phyloP scores from a whole-genome alignment of 148 eudicot species.

The Suaeda aralocaspica region DNA sequence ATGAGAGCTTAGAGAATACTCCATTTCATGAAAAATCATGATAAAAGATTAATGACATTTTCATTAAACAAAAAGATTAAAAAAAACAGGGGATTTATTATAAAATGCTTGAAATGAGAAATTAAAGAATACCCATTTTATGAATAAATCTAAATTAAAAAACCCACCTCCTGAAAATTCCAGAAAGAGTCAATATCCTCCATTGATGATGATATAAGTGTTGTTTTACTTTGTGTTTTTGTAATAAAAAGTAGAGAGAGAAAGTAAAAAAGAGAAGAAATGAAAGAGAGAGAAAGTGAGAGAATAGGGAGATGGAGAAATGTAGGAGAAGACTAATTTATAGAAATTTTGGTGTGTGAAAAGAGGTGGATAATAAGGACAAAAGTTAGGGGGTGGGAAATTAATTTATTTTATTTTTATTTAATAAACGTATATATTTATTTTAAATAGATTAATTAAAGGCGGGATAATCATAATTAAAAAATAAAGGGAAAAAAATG shows the following conservation, averaged over 20 bases:
- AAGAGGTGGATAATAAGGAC: constrained; percentile 28
- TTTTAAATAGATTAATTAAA: background rate
- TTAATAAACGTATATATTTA: background rate
- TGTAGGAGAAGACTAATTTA: constrained; percentile 34
- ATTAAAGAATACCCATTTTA: background rate
- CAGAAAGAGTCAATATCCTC: constrained; percentile 49
- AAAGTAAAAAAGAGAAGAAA: constrained; percentile 15
- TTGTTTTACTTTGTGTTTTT: background rate
- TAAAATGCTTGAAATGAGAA: background rate
- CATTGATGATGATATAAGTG: constrained; percentile 23
- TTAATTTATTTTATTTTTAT: background rate
- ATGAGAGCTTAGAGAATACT: background rate
- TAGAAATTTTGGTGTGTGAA: constrained; percentile 32
- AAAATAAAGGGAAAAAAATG: background rate
- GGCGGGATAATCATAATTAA: constrained; percentile 14
- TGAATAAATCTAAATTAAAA: background rate
- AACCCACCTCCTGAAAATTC: constrained; percentile 57
- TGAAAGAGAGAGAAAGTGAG: constrained; percentile 5
- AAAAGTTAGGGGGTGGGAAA: constrained; percentile 27
- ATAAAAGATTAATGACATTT: no score
- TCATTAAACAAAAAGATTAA: no score
- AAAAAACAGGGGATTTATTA: no score
- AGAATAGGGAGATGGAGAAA: constrained; percentile 17
- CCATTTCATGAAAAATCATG: background rate
- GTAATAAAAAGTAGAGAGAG: background rate